Evolutionary conservation across 2,329 filamentous ascomycete genomes (phyloP).

Genomic region (Beauveria bassiana): DNA sequence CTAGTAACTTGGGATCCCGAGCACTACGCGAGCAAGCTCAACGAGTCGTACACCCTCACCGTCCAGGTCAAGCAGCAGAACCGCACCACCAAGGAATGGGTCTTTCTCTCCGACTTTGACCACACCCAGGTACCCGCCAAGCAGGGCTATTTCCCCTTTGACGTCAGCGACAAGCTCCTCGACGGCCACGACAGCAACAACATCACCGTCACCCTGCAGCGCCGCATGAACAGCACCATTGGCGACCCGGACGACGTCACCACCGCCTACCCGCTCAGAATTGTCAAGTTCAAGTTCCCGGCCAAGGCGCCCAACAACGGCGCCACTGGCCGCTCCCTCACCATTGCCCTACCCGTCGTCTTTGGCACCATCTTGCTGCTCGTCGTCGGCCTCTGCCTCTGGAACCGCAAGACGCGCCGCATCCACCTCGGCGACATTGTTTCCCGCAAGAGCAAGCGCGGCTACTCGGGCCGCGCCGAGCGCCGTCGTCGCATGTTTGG

Average conservation of each 20-base stretch:
- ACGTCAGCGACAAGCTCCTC: constrained; percentile 31
- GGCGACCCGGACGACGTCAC: constrained; percentile 27
- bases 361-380: constrained; percentile 40
- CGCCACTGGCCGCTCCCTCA: constrained; percentile 35
- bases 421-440: constrained; percentile 47
- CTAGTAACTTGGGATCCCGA: constrained; percentile 50
- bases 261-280: constrained; percentile 32
- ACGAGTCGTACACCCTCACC: constrained; percentile 21
- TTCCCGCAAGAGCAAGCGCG: constrained; percentile 31
- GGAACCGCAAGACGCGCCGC: constrained; percentile 42
- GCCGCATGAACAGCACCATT: constrained; percentile 24
- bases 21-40: constrained; percentile 37
- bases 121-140: constrained; percentile 25
- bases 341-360: constrained; percentile 45
- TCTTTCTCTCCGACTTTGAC: constrained; percentile 27
- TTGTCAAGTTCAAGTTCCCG: constrained; percentile 27
- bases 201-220: constrained; percentile 39
- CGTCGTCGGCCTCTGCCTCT: constrained; percentile 48
- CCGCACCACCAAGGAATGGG: constrained; percentile 27
- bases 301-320: constrained; percentile 25
- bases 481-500: constrained; percentile 29
- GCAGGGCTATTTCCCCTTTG: constrained; percentile 42
- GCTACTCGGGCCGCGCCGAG: constrained; percentile 36
- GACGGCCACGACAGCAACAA: constrained; percentile 33
- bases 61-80: constrained; percentile 36